Base-by-base conservation (phyloP, 345 rosid genomes). In the Brassica incana region DNA sequence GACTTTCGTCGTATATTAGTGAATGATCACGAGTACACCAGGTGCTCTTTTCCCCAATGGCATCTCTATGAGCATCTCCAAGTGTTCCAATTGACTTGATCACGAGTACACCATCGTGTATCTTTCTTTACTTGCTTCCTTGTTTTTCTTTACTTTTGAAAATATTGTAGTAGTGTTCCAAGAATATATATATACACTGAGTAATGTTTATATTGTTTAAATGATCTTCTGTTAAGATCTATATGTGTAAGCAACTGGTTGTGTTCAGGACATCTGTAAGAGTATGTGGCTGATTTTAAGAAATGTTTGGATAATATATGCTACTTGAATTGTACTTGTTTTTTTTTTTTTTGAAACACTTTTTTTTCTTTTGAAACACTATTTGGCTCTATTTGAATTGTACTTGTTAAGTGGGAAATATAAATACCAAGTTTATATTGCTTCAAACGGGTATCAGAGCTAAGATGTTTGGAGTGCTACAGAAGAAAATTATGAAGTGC, bases 1-100 rank as follows among this genome's bases (percentile, higher is more conserved):
- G 23, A 20, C 23, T 0, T 20, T 20, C 23, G 0, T 20, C 23
- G 1, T 20, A 20, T 20, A 20, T 20, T 20, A 20, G 23, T 20
- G 23, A 20, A 20, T 20, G 23, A 20, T 20, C 20, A 18, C 20
- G 20, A 18, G 23, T 0, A 1, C 1, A 20, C 85, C 83, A 0
- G 72, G 48, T 40, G 29, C 62, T 11, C 59, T 20, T 38, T 69
- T 83, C 45, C 78, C 76, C 27, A 79, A 80, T 5, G 83, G 83
- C 5, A 54, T 80, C 18, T 81, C 38, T 18, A 8, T 80, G 10
- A 48, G 54, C 59, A 80, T 83, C 20, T 71, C 75, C 27, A 56
- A 56, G 6, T 32, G 11, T 48, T 8, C 33, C 62, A 5, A 16
- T 2, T 64, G 50, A 63, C 5, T 9, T 45, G 29, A 27, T 27